Base-by-base conservation (phyloP, 2,329 filamentous ascomycete genomes). In the Paraconiothyrium brasiliense region DNA sequence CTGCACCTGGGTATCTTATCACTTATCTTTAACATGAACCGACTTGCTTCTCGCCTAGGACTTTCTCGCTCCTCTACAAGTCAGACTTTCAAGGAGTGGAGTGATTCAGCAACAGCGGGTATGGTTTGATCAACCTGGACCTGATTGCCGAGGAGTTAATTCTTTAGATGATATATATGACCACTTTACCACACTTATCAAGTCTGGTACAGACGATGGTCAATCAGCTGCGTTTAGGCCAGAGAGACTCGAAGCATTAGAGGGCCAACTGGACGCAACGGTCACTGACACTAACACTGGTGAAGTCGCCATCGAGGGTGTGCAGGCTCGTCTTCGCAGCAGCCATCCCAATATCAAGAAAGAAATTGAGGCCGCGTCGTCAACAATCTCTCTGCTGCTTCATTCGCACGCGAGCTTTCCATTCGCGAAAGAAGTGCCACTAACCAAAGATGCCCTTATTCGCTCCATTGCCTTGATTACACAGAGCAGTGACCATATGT, bases 401-500 rank as follows among this genome's bases (percentile, higher is more conserved):
- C 24, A n/a, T 20, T 35, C 35, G 8, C 51, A 54, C 37, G 51
- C 51, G 5, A n/a, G 51, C 51, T 54, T 54, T 22, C 51, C 51
- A 4, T 54, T 54, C 35, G 51, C 51, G 9, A 27, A 43, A 32
- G 51, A 43, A 44, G 35, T 32, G 4, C 51, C 51, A 16, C 14
- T 54, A 16, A 54, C 51, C 10, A 54, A 54, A 44, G 51, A 54
- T 43, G 51, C 51, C 11, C 22, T 54, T 5, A 30, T 54, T 11
- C 35, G 51, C 35, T 43, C 51, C 8, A 20, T 54, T 22, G 51
- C 7, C 14, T 24, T 54, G 22, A 20, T 54, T 22, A 54, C 51
- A 30, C 37, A 44, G 24, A 30, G 37, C 35, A 43, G 35, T 22
- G 51, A 54, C 5, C 16, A 27, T 13, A 54, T 54, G 51, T 54